Base-by-base conservation (phyloP, 2,329 filamentous ascomycete genomes). In the Reticulascus tulasneorum region DNA sequence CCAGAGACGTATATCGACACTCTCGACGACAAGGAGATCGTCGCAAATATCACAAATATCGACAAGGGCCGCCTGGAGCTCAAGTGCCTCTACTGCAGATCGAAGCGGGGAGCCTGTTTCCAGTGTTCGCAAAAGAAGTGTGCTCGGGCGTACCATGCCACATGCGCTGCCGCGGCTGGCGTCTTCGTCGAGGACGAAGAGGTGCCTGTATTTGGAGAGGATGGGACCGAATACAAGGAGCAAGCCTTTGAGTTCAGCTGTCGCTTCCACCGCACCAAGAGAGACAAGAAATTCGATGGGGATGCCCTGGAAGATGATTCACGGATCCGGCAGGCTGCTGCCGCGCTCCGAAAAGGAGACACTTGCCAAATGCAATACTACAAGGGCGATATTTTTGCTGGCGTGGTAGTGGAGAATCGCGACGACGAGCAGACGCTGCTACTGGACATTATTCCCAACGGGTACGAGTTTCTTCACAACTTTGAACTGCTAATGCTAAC, bases 71-170 rank as follows among this genome's bases (percentile, higher is more conserved):
- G 91, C 15, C 67, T 94, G 48, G 89, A 94, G 18, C 80, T 97
- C 48, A 95, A 94, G 61, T 98, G 93, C 60, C 80, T 94, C 44
- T 95, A 87, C 64, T 98, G 93, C 56, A 86, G 90, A 22, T 94
- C 89, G 21, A 94, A 93, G 60, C 86, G 85, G 38, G 93, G 93
- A n/a, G 88, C 88, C 12, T 96, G 91, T 63, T 94, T 98, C 65
- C 91, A 97, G 60, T 98, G 93, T 62, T 94, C 88, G 1, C 84
- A 88, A 49, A 91, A 90, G 67, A 97, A 95, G 59, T 98, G 93
- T 53, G 84, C 87, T 5, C 75, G 93, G 46, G 84, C 91, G 8
- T 98, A 96, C 62, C 93, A 98, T 58, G 86, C 91, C 12, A 97
- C 90, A 2, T 98, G 93, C 57, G 93, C 93, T 4, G 84, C 89